Percentiles rank a stretch among this genome's conserved stretches.
phyloP scores from a whole-genome alignment of 2,329 filamentous ascomycete species.

The Fusarium sp. region DNA sequence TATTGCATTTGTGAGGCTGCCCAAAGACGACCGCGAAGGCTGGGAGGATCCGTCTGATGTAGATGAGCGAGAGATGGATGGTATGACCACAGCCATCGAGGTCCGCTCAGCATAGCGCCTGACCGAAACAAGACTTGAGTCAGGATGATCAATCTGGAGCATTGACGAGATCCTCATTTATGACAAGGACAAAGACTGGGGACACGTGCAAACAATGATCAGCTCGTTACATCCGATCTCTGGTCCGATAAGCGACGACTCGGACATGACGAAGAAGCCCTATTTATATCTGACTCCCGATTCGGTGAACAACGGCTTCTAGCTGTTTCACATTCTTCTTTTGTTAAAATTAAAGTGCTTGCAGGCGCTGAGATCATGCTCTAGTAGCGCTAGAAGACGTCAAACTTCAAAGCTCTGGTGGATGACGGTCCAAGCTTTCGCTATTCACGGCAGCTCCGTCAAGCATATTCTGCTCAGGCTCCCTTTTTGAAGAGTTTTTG shows the following conservation, averaged over 20 bases:
- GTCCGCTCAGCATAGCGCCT: not conserved
- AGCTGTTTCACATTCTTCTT: not conserved
- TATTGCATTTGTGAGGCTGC: conserved; percentile 15
- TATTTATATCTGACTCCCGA: not conserved
- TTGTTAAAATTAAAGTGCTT: conserved; percentile 2
- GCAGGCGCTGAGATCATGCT: conserved; percentile 2
- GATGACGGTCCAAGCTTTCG: not conserved
- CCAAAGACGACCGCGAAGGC: conserved; percentile 24
- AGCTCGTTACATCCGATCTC: not conserved
- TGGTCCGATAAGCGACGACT: not conserved
- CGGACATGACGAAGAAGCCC: not conserved
- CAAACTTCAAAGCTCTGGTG: conserved; percentile 1
- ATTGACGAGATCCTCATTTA: not conserved
- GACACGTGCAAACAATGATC: not conserved
- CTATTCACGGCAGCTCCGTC: not conserved
- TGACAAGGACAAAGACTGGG: not conserved
- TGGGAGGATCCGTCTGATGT: conserved; percentile 12
- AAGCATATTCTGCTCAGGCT: not conserved
- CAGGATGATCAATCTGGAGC: not conserved
- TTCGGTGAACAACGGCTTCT: not conserved
- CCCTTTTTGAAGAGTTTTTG: not conserved
- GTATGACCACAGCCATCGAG: conserved; percentile 14
- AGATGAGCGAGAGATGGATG: not conserved
- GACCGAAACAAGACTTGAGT: not conserved
- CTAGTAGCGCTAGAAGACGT: not conserved